Evolutionary conservation across 192 early-diverging fungal species (phyloP), one percentile per base, ranked within the genome.

Genomic region (Thoreauomyces humboldtii): DNA sequence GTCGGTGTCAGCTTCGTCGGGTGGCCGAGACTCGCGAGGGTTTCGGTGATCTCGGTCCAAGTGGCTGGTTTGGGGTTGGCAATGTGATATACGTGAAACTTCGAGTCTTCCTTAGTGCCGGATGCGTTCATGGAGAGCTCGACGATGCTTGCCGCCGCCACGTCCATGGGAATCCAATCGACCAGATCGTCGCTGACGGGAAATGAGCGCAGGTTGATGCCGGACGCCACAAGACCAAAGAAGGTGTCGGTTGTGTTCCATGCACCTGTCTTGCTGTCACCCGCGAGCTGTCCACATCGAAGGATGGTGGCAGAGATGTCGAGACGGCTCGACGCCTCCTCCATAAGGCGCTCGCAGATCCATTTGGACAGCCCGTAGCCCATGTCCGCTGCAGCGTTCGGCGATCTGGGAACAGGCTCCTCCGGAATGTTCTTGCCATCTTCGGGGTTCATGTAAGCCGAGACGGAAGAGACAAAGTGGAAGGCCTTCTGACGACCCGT

Each of bases 81-180:
- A 31, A 61, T 61, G 43, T 61, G 59, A 21, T 61, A 61, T 4
- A 61, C 59, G 41, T 61, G 25, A 4, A 61, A 31, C 31, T 45
- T 22, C 15, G 17, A 4, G 2, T 1, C 5, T 7, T 17, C 34
- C 7, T 14, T n/a, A 36, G 34, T 27, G 7, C 7, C 7, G 7
- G 9, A 7, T 1, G 34, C 15, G 25, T n/a, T 14, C 27, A 61
- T 25, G 2, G 59, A 14, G 4, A 61, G 41, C 17, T 61, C 42
- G 2, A 61, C 27, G 22, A 61, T 44, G 19, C 27, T 24, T 24
- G 43, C 28, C 17, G 59, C 59, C 25, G 59, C 59, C 4, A 45
- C 27, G 43, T 61, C 59, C 43, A 61, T 34, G 3, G 59, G 59
- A 1, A 61, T 44, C 59, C 59, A 61, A 44, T 61, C 59, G 22